These are phyloP conservation scores for Schizosaccharomyces japonicus DNA, from an alignment of 805 yeast species.

Conservation along the genomic window DNA sequence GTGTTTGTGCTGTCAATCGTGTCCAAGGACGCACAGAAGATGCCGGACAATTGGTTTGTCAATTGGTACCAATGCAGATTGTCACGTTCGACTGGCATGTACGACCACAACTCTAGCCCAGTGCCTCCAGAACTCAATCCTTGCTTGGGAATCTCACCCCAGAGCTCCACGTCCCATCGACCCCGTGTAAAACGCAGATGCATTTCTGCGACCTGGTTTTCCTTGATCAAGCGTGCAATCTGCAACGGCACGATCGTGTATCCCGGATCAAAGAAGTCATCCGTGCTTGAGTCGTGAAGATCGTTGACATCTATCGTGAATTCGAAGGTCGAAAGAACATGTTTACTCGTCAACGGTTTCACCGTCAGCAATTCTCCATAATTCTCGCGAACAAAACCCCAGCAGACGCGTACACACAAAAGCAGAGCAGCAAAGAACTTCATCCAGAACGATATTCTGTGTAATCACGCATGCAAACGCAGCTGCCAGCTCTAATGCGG, in stretches of 20 bases:
- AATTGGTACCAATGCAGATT: conserved; percentile 36
- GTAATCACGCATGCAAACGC: too few species aligned
- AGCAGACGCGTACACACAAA: too few species aligned
- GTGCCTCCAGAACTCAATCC: conserved; percentile 71
- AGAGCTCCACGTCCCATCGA: conserved; percentile 72
- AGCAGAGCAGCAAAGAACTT: too few species aligned
- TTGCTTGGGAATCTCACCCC: conserved; percentile 59
- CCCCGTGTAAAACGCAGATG: conserved; percentile 82
- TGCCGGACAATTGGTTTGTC: conserved; percentile 59
- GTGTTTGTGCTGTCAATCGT: conserved; percentile 64
- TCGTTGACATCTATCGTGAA: conserved; percentile 31
- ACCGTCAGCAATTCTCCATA: too few species aligned
- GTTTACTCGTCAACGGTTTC: conserved; percentile 62
- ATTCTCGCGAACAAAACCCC: too few species aligned
- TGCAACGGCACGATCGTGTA: conserved; percentile 46
- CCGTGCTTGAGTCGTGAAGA: too few species aligned
- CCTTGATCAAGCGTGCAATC: conserved; percentile 48
- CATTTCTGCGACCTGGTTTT: conserved; percentile 45
- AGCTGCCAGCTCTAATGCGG: too few species aligned
- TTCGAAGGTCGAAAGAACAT: conserved; percentile 42
- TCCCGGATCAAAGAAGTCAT: neutral
- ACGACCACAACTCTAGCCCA: conserved; percentile 85
- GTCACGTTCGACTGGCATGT: conserved; percentile 36
- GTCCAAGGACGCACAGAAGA: conserved; percentile 84
- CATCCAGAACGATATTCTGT: too few species aligned